Evolutionary conservation across 345 rosid species (phyloP), one percentile per base, ranked within the genome.

Genomic region (Conringia planisiliqua): DNA sequence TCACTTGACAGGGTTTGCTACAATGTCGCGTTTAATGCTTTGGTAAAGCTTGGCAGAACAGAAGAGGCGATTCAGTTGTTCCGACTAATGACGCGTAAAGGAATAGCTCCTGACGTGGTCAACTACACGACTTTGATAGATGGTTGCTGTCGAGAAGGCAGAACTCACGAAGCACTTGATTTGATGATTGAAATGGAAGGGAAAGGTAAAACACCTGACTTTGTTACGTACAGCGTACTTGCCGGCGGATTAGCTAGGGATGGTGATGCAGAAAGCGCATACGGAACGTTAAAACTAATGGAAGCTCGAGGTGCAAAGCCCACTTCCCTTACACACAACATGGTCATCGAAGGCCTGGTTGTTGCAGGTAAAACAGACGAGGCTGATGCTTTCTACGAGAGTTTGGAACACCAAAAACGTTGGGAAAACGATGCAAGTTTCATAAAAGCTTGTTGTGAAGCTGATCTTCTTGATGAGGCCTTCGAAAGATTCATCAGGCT

Each of bases 301-400:
- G 80, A 81, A 59, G 39, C 32, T 35, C 84, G 78, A 36, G 88
- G 92, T 58, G 44, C 85, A 57, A 79, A 87, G 69, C 82, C 91
- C 39, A 81, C 79, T 22, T 71, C 62, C 33, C 68, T 61, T 58
- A 86, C 85, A 40, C 80, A 86, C 66, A 85, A 70, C 51, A 57
- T 74, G 82, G 86, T 93, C 32, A 89, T 89, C 60, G 74, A 89
- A 85, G 96, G 93, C 68, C 71, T 93, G 40, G 83, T 92, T 67
- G 77, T 56, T 32, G 85, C 83, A 39, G 90, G 90, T 18, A 86
- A 86, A 67, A 76, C 84, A 70, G 67, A 79, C 56, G 81, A 83
- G 57, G 93, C 97, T 33, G 87, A 86, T 75, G 78, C 64, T 10
- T 86, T 89, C 69, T 40, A 88, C 50, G 35, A 12, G 66, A 77